Evolutionary conservation across 768 basidiomycete species (phyloP).

Genomic region (Hirschioporus abietinus): DNA sequence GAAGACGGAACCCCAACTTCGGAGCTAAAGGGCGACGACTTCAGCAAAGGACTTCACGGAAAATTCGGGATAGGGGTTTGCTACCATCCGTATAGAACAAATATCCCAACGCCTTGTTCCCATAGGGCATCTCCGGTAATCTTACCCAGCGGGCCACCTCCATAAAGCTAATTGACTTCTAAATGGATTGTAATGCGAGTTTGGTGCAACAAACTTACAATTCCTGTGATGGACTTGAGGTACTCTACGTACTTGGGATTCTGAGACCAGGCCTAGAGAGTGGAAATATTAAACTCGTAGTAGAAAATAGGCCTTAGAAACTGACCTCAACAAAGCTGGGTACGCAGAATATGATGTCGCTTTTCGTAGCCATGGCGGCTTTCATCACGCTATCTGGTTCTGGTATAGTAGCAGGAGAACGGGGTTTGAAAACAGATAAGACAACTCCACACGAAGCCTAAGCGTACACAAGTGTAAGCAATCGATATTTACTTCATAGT

Average conservation of each 20-base stretch:
- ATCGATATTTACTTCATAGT: not conserved
- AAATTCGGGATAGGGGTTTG: not conserved
- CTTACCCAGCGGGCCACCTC: slow-evolving; percentile 22
- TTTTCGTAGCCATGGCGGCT: not conserved
- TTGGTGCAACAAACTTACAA: slow-evolving; percentile 16
- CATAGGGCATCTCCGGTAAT: slow-evolving; percentile 21
- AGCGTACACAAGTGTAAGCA: not conserved
- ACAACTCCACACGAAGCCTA: slow-evolving; percentile 12
- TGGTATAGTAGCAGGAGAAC: slow-evolving; percentile 21
- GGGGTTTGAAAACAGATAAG: slow-evolving; percentile 18
- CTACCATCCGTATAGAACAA: slow-evolving; percentile 7
- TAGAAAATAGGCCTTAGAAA: not conserved
- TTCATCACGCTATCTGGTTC: slow-evolving; percentile 14
- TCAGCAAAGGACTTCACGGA: not conserved
- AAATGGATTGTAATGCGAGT: not conserved
- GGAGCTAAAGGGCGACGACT: not conserved
- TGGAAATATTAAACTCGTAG: not conserved
- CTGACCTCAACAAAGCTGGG: slow-evolving; percentile 27
- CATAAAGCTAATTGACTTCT: slow-evolving; percentile 19
- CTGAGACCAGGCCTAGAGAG: slow-evolving; percentile 20
- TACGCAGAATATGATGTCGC: slow-evolving; percentile 7
- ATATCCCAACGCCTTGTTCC: slow-evolving; percentile 18
- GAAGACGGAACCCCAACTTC: not conserved
- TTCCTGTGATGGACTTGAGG: slow-evolving; percentile 15
- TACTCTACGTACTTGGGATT: slow-evolving; percentile 15